These are phyloP conservation scores for Chalaropsis ovoidea DNA, from an alignment of 2,329 filamentous ascomycete species.

Conservation along the genomic window DNA sequence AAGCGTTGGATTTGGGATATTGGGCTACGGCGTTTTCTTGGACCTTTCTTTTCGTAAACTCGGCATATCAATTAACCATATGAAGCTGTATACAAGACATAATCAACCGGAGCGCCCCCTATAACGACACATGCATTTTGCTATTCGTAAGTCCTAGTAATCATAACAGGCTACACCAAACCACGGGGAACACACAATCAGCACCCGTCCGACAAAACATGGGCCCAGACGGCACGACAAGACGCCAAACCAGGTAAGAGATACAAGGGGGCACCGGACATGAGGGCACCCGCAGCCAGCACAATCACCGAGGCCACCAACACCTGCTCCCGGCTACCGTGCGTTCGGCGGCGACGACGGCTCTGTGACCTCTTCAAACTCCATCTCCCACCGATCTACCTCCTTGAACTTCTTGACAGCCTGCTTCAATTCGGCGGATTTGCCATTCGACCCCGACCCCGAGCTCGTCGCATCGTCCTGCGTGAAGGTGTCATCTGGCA, in stretches of 20 bases:
- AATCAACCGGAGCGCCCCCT: not conserved
- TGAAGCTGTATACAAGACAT: not conserved
- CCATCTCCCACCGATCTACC: slow-evolving; percentile 58
- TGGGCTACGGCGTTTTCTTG: slow-evolving; percentile 8
- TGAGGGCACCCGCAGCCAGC: not conserved
- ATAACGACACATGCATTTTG: slow-evolving; percentile 12
- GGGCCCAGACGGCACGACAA: not conserved
- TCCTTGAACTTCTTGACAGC: slow-evolving; percentile 56
- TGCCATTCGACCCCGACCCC: slow-evolving; percentile 34
- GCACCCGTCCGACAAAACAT: too few relatives aligned
- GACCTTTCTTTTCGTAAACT: not conserved
- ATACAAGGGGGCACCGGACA: not conserved
- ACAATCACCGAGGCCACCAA: slow-evolving; percentile 13
- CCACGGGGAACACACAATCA: too few relatives aligned
- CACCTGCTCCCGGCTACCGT: slow-evolving; percentile 33
- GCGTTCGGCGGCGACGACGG: slow-evolving; percentile 41
- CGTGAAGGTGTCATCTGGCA: slow-evolving; percentile 39
- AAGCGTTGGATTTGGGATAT: not conserved
- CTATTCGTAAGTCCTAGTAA: not conserved
- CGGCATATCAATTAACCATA: not conserved
- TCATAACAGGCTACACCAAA: slow-evolving; percentile 8
- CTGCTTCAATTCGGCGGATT: slow-evolving; percentile 46
- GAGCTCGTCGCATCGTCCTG: slow-evolving; percentile 26
- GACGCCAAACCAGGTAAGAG: not conserved
- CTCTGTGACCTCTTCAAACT: slow-evolving; percentile 54